Percentiles rank a stretch among this genome's conserved stretches.
Evolutionary conservation across 164 flowering plant species (phyloP).

Genomic region (Euptelea pleiosperma): DNA sequence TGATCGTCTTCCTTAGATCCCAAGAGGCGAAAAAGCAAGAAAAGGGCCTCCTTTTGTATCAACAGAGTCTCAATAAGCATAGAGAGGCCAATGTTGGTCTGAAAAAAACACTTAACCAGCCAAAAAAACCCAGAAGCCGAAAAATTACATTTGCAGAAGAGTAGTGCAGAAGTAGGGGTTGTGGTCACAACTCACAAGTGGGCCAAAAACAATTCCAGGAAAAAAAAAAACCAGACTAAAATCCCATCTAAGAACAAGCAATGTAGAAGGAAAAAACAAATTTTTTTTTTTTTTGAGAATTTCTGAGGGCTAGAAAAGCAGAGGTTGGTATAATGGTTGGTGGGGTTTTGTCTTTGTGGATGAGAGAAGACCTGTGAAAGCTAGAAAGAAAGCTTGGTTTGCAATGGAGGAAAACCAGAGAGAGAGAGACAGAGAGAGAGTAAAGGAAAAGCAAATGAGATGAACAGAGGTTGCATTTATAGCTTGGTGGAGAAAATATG

Average conservation of each 20-base stretch:
- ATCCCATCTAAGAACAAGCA: slow-evolving; percentile 25
- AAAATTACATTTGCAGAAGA: slow-evolving; percentile 32
- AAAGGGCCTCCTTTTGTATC: slow-evolving; percentile 25
- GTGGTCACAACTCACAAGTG: slow-evolving; percentile 23
- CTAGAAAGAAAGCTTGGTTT: slow-evolving; percentile 61
- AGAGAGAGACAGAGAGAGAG: slow-evolving; percentile 41
- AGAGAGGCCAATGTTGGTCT: slow-evolving; percentile 33
- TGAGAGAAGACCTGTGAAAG: slow-evolving; percentile 30
- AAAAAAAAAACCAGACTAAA: slow-evolving; percentile 30
- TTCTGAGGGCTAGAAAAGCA: slow-evolving; percentile 13
- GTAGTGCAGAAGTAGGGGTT: slow-evolving; percentile 40
- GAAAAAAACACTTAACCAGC: slow-evolving; percentile 28
- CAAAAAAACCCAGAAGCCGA: slow-evolving; percentile 29
- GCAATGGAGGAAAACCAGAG: slow-evolving; percentile 74
- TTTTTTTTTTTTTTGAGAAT: slow-evolving; percentile 2
- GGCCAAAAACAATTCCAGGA: slow-evolving; percentile 31
- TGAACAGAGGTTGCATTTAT: slow-evolving; percentile 23
- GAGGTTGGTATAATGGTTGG: slow-evolving; percentile 50
- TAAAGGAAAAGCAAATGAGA: slow-evolving; percentile 36
- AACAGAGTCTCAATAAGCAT: slow-evolving; percentile 31
- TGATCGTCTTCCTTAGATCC: slow-evolving; percentile 43
- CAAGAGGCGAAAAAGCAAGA: slow-evolving; percentile 32
- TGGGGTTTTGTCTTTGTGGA: slow-evolving; percentile 31
- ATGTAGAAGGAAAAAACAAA: slow-evolving; percentile 1
- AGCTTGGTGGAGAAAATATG: slow-evolving; percentile 9